Evolutionary conservation across 2,329 filamentous ascomycete genomes (phyloP), one percentile per base, ranked within the genome.

Genomic region (Fusarium continuum): DNA sequence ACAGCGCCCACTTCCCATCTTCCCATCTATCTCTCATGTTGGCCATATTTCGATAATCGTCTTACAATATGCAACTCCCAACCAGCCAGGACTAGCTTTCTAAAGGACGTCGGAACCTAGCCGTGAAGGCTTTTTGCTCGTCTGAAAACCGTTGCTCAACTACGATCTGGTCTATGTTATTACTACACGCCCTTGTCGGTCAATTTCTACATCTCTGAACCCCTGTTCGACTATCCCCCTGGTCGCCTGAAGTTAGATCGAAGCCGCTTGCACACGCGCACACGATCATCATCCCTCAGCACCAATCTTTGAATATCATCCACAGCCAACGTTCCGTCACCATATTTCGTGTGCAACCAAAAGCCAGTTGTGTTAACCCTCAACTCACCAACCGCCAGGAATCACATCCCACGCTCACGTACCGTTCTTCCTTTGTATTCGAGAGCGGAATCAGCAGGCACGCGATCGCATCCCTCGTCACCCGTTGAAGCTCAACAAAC

Each of bases 381-480:
- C 49, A 26, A 35, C 25, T 52, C 35, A 45, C 47, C 58, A 61
- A 47, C 45, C 34, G 44, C 38, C 32, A 64, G 55, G 64, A 50
- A 64, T 35, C 61, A 48, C 54, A 67, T 64, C 63, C 59, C 64
- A 66, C 59, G 59, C 64, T 64, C 61, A 61, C 54, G 58, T 40
- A 65, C 14, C 46, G 36, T 26, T 26, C 25, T 29, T 38, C 46
- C 44, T 49, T 55, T 41, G 20, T 26, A 46, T 43, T 46, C 25
- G 35, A 61, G 39, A 66, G 34, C 48, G 46, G 29, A 51, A 51
- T 35, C 28, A 43, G 52, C 52, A 68, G 68, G 65, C 68, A 70
- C 68, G 68, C 68, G 68, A 70, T 70, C 67, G 55, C 47, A 60
- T 63, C 61, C 61, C 47, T 58, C 52, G 53, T 65, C 57, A 47